These are phyloP conservation scores for Colletotrichum plurivorum DNA, from an alignment of 2,329 filamentous ascomycete genomes.

Conservation along the genomic window DNA sequence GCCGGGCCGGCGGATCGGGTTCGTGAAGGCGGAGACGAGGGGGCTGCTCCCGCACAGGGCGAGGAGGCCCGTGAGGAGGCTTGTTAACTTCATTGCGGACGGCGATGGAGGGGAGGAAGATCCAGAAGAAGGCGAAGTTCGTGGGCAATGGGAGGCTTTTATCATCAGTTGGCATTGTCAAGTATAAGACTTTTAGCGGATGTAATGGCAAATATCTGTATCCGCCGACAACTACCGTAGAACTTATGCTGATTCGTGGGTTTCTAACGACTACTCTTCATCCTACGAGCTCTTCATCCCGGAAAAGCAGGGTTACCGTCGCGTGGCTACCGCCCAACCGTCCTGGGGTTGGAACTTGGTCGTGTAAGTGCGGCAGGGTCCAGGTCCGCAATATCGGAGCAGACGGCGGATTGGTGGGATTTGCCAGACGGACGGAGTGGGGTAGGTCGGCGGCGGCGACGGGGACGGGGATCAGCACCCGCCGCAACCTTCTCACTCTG, in stretches of 20 bases:
- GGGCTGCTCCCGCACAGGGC: slow-evolving; percentile 32
- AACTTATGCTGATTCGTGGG: neutral
- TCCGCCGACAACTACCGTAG: too few species aligned
- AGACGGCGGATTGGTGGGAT: slow-evolving; percentile 32
- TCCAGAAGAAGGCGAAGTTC: neutral
- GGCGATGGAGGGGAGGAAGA: neutral
- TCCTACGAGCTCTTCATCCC: neutral
- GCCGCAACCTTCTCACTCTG: too few species aligned
- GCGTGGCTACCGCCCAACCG: neutral
- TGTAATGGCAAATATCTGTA: neutral
- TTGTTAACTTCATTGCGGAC: neutral
- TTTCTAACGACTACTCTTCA: neutral
- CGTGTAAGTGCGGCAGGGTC: neutral
- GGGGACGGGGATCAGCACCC: too few species aligned
- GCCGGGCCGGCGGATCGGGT: slow-evolving; percentile 64
- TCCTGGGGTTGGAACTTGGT: neutral
- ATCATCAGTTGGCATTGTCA: neutral
- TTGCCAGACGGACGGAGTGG: slow-evolving; percentile 5
- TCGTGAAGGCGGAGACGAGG: slow-evolving; percentile 57
- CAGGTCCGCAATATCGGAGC: slow-evolving; percentile 18
- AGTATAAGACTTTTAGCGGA: neutral
- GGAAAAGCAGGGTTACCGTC: neutral
- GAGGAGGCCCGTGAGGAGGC: slow-evolving; percentile 39
- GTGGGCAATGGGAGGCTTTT: neutral
- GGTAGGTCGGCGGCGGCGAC: neutral